Conservation (phyloP, 2,329 filamentous ascomycete genomes). For the Verticillium klebahnii region DNA sequence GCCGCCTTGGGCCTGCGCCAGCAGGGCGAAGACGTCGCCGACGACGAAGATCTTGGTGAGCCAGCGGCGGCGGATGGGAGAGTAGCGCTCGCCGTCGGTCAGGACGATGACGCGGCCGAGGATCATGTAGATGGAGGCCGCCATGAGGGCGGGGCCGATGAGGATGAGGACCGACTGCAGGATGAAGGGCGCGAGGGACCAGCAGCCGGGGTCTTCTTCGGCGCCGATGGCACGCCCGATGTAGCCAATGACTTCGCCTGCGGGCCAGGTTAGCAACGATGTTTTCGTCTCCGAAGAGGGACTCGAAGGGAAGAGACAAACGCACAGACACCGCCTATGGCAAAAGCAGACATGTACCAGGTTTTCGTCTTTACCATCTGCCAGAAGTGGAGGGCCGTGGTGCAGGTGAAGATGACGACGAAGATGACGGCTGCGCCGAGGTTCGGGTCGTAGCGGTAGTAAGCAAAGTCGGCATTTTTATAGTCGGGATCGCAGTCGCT, state of each 20-base stretch:
- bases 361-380: constrained; percentile 37
- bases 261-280: background rate
- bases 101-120: constrained; percentile 37
- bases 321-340: constrained; percentile 43
- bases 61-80: constrained; percentile 29
- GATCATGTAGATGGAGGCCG: constrained; percentile 47
- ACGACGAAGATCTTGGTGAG: constrained; percentile 51
- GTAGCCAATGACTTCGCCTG: constrained; percentile 42
- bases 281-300: too few species aligned
- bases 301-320: background rate
- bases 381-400: constrained; percentile 33
- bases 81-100: constrained; percentile 27
- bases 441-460: constrained; percentile 33
- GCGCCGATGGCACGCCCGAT: constrained; percentile 20
- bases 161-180: constrained; percentile 39
- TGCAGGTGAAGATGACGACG: constrained; percentile 6
- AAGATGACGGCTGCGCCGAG: constrained; percentile 38
- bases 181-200: constrained; percentile 26
- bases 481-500: background rate
- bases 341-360: constrained; percentile 46
- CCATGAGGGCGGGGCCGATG: constrained; percentile 42
- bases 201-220: constrained; percentile 24
- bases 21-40: constrained; percentile 49
- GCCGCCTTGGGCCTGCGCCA: constrained; percentile 42
- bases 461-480: constrained; percentile 21